Evolutionary conservation across 768 basidiomycete genomes (phyloP), one percentile per base, ranked within the genome.

Genomic region (Pleurotus tuber-regium): DNA sequence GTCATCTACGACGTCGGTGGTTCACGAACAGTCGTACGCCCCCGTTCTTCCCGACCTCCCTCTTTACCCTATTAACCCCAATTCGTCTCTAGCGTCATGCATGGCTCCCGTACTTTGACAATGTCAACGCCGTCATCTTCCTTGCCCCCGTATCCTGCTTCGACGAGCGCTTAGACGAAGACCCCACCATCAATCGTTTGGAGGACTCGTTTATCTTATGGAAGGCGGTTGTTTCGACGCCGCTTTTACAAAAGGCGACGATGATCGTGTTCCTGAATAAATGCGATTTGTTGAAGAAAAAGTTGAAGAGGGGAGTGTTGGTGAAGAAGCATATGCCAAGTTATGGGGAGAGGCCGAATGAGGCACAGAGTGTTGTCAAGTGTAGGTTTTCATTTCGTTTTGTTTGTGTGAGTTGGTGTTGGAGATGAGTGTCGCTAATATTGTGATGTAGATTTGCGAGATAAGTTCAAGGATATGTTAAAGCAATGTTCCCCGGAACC

Each of bases 81-180:
- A 39, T 50, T 50, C 33, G 16, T 11, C 59, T 52, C 1, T 60
- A 89, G 85, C 87, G 89, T 31, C 71, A 80, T 18, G 85, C 85
- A 0, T 92, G 89, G 89, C 69, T 88, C 16, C 86, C 88, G 0
- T 92, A 83, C 66, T 91, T 92, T 61, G 84, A 90, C 47, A 79
- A 85, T 59, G 84, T 85, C 38, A 80, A 89, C 56, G 86, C 84
- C 2, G 83, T 92, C 61, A 88, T 92, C 50, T 91, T 92, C 68
- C 73, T 92, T 18, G 84, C 87, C 1, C 89, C 89, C 6, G 77
- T 92, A 36, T 89, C 86, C 14, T 87, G 85, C 41, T 92, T 91
- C 57, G 87, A 92, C 62, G 86, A 91, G 62, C 71, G 77, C 12
- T 70, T 88, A 1, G 75, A 83, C 52, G 88, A 91, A 67, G 88